A percentile compares a stretch with the other conserved stretches of the same genome.
Evolutionary conservation across 768 basidiomycete genomes (phyloP).

Genomic region (Tubosaeta sp.): DNA sequence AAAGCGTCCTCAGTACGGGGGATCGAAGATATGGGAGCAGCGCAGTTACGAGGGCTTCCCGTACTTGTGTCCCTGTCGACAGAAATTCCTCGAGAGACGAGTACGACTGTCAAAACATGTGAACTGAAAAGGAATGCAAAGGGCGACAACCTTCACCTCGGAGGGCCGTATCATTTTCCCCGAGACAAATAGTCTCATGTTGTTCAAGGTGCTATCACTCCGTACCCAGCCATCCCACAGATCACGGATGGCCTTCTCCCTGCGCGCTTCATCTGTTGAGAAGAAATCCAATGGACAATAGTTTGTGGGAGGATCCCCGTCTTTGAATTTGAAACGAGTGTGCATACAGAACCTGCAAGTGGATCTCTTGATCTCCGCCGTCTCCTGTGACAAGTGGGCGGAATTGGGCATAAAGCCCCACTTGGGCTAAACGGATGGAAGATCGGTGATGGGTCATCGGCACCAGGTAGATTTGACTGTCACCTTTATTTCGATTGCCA

Average conservation of each 20-base stretch:
- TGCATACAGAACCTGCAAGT: constrained; percentile 95
- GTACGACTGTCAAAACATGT: constrained; percentile 6
- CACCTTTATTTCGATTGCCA: constrained; percentile 93
- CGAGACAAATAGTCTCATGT: constrained; percentile 71
- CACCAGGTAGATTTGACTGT: constrained; percentile 7
- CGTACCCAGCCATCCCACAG: constrained; percentile 73
- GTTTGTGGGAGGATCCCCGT: constrained; percentile 30
- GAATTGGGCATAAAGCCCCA: constrained; percentile 87
- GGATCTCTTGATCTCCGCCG: constrained; percentile 53
- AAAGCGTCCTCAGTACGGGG: constrained; percentile 50
- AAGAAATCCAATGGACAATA: constrained; percentile 94
- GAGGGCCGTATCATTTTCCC: constrained; percentile 58
- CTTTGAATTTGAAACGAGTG: constrained; percentile 44
- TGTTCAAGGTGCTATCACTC: constrained; percentile 69
- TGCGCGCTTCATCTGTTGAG: constrained; percentile 60
- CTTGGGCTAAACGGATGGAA: constrained; percentile 65
- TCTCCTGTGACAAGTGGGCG: constrained; percentile 54
- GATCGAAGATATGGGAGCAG: constrained; percentile 46
- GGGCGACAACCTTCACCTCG: constrained; percentile 42
- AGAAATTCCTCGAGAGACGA: constrained; percentile 14
- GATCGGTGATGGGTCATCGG: constrained; percentile 1
- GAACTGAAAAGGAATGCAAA: constrained; percentile 1
- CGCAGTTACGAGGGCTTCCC: constrained; percentile 47
- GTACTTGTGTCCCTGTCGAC: constrained; percentile 28
- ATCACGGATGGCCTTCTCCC: constrained; percentile 56